phyloP scores from a whole-genome alignment of 2,329 filamentous ascomycete genomes.

The Thielaviopsis populi region DNA sequence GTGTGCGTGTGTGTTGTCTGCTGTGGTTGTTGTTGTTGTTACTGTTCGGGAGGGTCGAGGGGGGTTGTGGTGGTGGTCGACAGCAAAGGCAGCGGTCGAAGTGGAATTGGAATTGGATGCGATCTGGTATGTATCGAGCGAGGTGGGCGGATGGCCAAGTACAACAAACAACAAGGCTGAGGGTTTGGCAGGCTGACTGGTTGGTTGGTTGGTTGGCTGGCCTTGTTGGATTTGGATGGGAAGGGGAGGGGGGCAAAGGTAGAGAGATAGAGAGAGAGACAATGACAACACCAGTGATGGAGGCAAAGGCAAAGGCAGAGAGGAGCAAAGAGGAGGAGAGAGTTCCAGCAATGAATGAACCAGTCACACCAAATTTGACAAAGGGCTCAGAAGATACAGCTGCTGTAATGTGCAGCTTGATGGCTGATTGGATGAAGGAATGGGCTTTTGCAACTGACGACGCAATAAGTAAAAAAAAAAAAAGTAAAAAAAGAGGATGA shows the following conservation, averaged over 20 bases:
- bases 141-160: background rate
- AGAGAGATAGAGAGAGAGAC: background rate
- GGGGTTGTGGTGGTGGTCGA: background rate
- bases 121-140: slow-evolving; percentile 1
- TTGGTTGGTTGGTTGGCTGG: background rate
- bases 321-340: background rate
- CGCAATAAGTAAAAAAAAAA: no score
- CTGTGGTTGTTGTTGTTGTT: background rate
- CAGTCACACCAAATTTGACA: background rate
- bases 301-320: background rate
- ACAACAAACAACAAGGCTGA: slow-evolving; percentile 12
- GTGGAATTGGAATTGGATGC: slow-evolving; percentile 4
- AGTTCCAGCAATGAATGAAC: background rate
- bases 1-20: background rate
- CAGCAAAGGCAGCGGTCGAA: background rate
- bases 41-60: background rate
- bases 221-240: background rate
- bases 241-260: background rate
- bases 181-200: background rate
- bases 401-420: no score
- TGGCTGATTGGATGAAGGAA: no score
- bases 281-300: background rate
- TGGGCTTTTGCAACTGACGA: no score
- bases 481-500: no score
- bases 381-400: no score